A percentile compares a stretch with the other conserved stretches of the same genome.
Conservation (phyloP, 2,329 filamentous ascomycete genomes). For the Didymella arachidicola region DNA sequence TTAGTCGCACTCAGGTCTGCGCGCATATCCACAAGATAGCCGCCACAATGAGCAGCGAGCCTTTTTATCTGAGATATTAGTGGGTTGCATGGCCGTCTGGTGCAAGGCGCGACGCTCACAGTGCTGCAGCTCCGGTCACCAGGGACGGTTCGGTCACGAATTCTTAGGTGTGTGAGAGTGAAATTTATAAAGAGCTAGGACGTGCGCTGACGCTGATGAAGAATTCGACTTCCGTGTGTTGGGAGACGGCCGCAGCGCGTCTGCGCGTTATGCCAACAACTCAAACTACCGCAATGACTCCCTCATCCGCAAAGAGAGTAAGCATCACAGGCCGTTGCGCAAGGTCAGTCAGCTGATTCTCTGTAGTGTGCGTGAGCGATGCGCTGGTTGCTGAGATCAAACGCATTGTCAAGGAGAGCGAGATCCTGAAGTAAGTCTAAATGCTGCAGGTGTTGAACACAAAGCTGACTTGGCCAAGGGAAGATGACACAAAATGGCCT, state of each 20-base stretch:
- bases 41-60: conserved; percentile 73
- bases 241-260: conserved; percentile 90
- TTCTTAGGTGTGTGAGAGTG: conserved; percentile 75
- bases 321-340: conserved; percentile 44
- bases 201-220: conserved; percentile 51
- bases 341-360: conserved; percentile 11
- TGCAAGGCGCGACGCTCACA: conserved; percentile 30
- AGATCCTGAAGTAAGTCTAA: conserved; percentile 86
- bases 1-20: not conserved
- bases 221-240: conserved; percentile 97
- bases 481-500: conserved; percentile 98
- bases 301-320: conserved; percentile 98
- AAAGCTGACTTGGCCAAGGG: conserved; percentile 62
- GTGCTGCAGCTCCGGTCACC: conserved; percentile 84
- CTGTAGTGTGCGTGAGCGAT: conserved; percentile 90
- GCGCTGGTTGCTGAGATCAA: conserved; percentile 93
- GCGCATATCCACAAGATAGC: conserved; percentile 6
- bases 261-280: conserved; percentile 97
- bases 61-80: conserved; percentile 98
- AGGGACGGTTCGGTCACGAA: conserved; percentile 96
- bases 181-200: not conserved
- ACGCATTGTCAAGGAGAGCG: conserved; percentile 94
- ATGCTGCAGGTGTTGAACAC: too few species aligned
- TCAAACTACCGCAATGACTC: conserved; percentile 99
- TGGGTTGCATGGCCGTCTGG: conserved; percentile 59